Evolutionary conservation across 2,329 filamentous ascomycete species (phyloP), one percentile per base, ranked within the genome.

Genomic region (Ascochyta clinopodiicola): DNA sequence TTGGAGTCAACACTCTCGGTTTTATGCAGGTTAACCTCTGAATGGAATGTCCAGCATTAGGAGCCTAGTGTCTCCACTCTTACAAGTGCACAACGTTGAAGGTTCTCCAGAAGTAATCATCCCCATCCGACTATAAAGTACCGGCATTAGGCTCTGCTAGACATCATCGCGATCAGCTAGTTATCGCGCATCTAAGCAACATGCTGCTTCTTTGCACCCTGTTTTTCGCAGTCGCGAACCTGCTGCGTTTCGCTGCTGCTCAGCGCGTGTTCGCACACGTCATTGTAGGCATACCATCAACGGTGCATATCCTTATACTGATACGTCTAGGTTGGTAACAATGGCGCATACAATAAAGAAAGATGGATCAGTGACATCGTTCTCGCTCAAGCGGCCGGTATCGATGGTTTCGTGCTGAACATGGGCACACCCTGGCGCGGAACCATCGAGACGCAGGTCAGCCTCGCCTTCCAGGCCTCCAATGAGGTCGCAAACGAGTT

Each of bases 391-490:
- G 61, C 63, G 6, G 63, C 67, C 15, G 69, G 69, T 39, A 73
- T 73, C 44, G 70, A 73, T 50, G 70, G 69, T 10, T 72, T 73
- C 38, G 70, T 69, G 1, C 64, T 73, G 25, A 72, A 73, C 59
- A 69, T 73, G 51, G 69, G 55, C 61, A 17, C 69, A 69, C 44
- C 64, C 70, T 27, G 52, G 45, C 9, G 15, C 22, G 43, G 43
- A 25, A 45, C 43, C 32, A 45, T 45, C 32, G 43, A 45, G 22
- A 45, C 43, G 15, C 43, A 45, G 9, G 43, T 45, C 32, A 45
- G 43, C 43, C 67, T 60, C 37, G 68, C 68, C 6, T 70, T 70
- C 49, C 62, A 66, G 12, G 64, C 64, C 6, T 64, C 67, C 2
- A 64, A 57, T 31, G 43, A 45, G 43, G 31, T 45, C 32, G 60